Conservation (phyloP, 176 grass and related monocot species). For the Eragrostis nindensis region DNA sequence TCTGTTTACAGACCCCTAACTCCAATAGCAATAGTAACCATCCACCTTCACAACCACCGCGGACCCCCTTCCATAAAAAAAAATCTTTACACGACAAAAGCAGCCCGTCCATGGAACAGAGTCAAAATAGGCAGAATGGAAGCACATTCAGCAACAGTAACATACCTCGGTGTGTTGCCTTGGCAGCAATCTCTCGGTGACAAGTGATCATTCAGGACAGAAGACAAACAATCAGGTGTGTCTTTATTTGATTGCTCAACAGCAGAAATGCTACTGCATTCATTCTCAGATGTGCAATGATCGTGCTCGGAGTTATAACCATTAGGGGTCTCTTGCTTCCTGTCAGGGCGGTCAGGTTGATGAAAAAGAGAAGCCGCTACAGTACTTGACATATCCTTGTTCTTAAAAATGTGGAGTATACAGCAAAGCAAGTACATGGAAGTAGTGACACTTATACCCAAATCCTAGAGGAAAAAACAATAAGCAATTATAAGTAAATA, state of each 20-base stretch:
- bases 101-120: neutral
- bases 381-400: constrained; percentile 87
- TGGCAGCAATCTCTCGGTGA: constrained; percentile 54
- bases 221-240: constrained; percentile 35
- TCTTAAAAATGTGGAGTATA: constrained; percentile 97
- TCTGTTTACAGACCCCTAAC: neutral
- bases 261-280: constrained; percentile 22
- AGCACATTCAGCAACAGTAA: constrained; percentile 26
- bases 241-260: constrained; percentile 41
- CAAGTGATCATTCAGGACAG: constrained; percentile 42
- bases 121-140: constrained; percentile 1
- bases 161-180: constrained; percentile 76
- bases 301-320: constrained; percentile 51
- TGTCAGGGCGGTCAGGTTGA: constrained; percentile 57
- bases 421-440: constrained; percentile 92
- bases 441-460: constrained; percentile 75
- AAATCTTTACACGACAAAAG: neutral
- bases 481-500: constrained; percentile 37
- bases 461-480: constrained; percentile 64
- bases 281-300: constrained; percentile 39
- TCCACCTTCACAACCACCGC: neutral
- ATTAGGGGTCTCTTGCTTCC: constrained; percentile 54
- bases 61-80: neutral
- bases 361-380: constrained; percentile 86
- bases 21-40: neutral